Percentiles rank a stretch among this genome's conserved stretches.
Conservation (phyloP, 306 rosid species). For the Crataegus laevigata region DNA sequence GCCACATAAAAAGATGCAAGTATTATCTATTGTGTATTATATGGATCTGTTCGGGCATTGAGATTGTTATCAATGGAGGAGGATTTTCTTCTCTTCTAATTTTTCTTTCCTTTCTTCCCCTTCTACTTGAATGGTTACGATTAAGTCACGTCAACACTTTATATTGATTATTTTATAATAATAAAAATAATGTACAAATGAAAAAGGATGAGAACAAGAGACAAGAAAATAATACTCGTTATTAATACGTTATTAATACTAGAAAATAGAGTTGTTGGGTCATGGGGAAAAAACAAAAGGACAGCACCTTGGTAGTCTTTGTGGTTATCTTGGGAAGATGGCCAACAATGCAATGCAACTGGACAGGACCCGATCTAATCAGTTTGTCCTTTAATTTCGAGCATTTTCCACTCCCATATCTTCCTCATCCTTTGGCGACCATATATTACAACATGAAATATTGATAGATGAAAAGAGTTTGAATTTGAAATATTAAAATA, state of each 20-base stretch:
- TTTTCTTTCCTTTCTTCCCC: fast-evolving
- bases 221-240: too few species aligned
- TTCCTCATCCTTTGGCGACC: background rate
- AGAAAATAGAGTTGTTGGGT: background rate
- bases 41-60: background rate
- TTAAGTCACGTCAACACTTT: fast-evolving
- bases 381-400: background rate
- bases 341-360: background rate
- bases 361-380: background rate
- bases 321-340: background rate
- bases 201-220: fast-evolving
- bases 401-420: background rate
- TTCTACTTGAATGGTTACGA: too few species aligned
- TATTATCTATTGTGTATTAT: too few species aligned
- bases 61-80: too few species aligned
- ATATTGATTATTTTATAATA: too few species aligned
- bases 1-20: too few species aligned
- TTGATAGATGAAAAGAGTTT: too few species aligned
- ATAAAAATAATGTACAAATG: too few species aligned
- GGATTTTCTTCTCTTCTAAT: fast-evolving
- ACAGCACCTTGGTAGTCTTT: background rate
- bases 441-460: too few species aligned
- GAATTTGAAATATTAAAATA: too few species aligned
- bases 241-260: background rate
- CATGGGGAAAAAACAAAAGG: background rate